A percentile compares a stretch with the other conserved stretches of the same genome.
Evolutionary conservation across 148 eudicot species (phyloP).

Genomic region (Suaeda aralocaspica): DNA sequence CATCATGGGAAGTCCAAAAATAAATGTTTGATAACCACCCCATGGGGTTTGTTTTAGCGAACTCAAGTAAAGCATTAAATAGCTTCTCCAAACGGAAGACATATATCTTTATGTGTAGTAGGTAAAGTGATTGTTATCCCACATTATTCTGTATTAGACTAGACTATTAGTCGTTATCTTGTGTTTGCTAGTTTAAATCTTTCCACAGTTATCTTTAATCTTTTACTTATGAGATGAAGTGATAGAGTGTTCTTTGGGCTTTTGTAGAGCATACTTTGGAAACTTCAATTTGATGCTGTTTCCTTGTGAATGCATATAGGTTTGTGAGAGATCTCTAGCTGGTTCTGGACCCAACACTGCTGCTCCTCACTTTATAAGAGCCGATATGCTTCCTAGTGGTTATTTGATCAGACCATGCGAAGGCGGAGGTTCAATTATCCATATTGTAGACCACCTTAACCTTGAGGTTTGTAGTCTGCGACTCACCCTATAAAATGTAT

Average conservation of each 20-base stretch:
- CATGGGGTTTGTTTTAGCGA: neutral
- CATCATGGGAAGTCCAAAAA: neutral
- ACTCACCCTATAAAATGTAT: neutral
- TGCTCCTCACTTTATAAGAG: slow-evolving; percentile 77
- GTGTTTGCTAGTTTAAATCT: neutral
- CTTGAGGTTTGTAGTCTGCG: slow-evolving; percentile 56
- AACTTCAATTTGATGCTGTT: no score
- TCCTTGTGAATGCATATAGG: slow-evolving; percentile 37
- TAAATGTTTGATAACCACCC: neutral
- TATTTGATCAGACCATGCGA: slow-evolving; percentile 93
- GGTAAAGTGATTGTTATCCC: neutral
- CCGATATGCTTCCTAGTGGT: slow-evolving; percentile 93
- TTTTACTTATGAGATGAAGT: neutral
- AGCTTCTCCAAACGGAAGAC: neutral
- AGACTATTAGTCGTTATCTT: neutral
- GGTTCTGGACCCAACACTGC: slow-evolving; percentile 82
- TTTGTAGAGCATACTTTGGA: neutral
- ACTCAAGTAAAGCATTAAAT: neutral
- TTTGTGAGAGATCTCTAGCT: slow-evolving; percentile 94
- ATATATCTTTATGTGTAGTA: neutral
- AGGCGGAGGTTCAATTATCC: slow-evolving; percentile 92
- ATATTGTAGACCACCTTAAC: slow-evolving; percentile 88
- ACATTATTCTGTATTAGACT: neutral
- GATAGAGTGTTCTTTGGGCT: neutral
- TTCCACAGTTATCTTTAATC: no score